Evolutionary conservation across 441 rosid species (phyloP), one percentile per base, ranked within the genome.

Genomic region (Omphalea diandra): DNA sequence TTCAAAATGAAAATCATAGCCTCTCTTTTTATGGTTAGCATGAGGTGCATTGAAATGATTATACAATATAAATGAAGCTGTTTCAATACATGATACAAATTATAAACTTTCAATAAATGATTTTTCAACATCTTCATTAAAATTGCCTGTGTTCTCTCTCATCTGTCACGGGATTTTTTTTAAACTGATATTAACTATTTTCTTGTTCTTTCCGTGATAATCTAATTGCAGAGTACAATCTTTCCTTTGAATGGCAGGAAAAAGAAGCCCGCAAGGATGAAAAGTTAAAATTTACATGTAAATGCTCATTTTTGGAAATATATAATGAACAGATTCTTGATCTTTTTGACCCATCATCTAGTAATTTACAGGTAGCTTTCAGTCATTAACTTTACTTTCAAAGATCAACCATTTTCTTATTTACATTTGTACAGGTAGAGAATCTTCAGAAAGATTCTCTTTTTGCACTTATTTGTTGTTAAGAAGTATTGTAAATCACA

Each of bases 271-370:
- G 97, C 9, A 84, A 84, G 76, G 99, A 91, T 33, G 98, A 90
- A 66, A 93, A 90, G 72, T 63, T 91, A 62, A 89, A 84, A 43
- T 91, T 84, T 74, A 82, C 86, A 22, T 93, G 99, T 70, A 90
- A 83, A 81, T 96, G 99, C 85, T 96, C 99, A 7, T 96, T 96
- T 84, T 71, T 93, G 83, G 98, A 96, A 81, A 96, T 96, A 64
- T 96, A 96, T 80, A 96, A 96, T 33, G 99, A 96, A 76, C 99
- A 93, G 72, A 96, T 96, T 77, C 90, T 93, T 75, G 98, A 96
- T 80, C 94, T 96, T 70, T 73, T 96, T 84, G 98, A 96, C 63
- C 93, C 99, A 35, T 87, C 98, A 64, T 83, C 94, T 53, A 80
- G 24, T 70, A 93, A 96, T 75, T 81, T 96, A 75, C 99, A 90